These are phyloP conservation scores for Schizosaccharomyces osmophilus DNA, from an alignment of 805 yeast genomes.

Conservation along the genomic window DNA sequence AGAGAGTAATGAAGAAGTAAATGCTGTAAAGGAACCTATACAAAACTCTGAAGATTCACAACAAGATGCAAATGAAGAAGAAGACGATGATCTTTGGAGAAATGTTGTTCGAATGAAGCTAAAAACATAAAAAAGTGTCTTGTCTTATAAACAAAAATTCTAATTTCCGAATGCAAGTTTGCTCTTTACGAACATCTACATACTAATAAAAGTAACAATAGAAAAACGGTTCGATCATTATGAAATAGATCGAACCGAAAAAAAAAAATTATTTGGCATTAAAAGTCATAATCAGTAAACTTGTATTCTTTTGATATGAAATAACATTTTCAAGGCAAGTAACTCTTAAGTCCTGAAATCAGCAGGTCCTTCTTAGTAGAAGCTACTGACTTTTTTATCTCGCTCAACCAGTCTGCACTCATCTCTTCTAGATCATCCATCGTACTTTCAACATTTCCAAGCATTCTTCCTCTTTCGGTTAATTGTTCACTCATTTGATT, in stretches of 20 bases:
- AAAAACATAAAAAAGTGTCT: background rate
- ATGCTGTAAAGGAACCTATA: too few species aligned
- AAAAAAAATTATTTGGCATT: too few species aligned
- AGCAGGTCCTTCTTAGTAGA: background rate
- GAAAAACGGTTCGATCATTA: too few species aligned
- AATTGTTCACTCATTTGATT: constrained; percentile 5
- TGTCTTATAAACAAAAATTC: too few species aligned
- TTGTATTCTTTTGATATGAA: too few species aligned
- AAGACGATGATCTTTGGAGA: background rate
- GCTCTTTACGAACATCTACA: too few species aligned
- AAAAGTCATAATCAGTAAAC: too few species aligned
- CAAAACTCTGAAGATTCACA: background rate
- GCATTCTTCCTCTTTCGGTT: constrained; percentile 7
- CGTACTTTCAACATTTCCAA: constrained; percentile 6
- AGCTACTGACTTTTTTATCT: background rate
- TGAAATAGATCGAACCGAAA: too few species aligned
- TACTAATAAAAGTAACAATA: too few species aligned
- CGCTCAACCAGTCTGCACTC: constrained; percentile 7
- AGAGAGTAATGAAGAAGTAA: background rate
- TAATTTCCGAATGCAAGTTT: too few species aligned
- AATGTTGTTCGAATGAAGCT: background rate
- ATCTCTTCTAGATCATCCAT: constrained; percentile 7
- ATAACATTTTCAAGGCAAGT: background rate
- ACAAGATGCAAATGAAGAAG: background rate
- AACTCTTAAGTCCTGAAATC: background rate